Evolutionary conservation across 345 rosid species (phyloP).

Genomic region (Ailanthus altissimus): DNA sequence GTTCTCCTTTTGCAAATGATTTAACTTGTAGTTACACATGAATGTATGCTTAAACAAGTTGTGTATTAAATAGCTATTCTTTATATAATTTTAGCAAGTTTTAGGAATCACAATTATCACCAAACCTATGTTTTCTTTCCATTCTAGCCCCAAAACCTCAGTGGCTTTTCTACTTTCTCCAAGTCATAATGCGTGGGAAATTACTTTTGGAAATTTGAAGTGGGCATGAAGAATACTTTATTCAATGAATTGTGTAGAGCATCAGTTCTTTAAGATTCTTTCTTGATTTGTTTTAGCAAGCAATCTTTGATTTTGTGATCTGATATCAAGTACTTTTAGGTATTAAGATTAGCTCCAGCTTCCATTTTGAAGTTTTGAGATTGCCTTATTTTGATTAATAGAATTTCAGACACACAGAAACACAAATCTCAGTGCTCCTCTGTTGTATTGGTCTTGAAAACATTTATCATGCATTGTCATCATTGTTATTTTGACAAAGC

Average conservation of each 20-base stretch:
- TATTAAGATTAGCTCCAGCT: background rate
- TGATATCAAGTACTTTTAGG: no score
- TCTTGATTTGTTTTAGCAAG: no score
- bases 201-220: background rate
- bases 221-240: background rate
- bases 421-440: background rate
- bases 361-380: background rate
- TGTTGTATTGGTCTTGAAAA: background rate
- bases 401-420: background rate
- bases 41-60: background rate
- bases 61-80: background rate
- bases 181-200: background rate
- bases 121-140: background rate
- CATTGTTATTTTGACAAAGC: constrained; percentile 19
- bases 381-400: background rate
- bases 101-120: background rate
- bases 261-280: no score
- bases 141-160: background rate
- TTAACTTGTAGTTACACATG: background rate
- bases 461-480: background rate
- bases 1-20: background rate
- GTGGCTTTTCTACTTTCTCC: background rate
- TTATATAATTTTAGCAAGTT: background rate
- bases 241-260: background rate
- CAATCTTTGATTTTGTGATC: no score